A percentile compares a stretch with the other conserved stretches of the same genome.
These are phyloP conservation scores for Melocanna baccifera DNA, from an alignment of 176 grass and related monocot species.

Conservation along the genomic window DNA sequence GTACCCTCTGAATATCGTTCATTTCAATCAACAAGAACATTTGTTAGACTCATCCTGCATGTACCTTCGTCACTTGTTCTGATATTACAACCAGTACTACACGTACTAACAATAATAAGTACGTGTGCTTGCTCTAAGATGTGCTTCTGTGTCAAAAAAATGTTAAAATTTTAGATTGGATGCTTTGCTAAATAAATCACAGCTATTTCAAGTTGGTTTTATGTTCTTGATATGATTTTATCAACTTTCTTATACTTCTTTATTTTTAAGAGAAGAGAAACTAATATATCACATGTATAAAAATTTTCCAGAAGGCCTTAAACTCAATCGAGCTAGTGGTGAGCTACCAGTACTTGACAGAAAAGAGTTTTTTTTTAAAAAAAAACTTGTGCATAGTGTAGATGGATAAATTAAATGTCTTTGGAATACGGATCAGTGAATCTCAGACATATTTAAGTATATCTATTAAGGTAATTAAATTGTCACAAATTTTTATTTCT, in stretches of 20 bases:
- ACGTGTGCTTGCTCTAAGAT: not conserved
- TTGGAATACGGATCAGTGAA: not conserved
- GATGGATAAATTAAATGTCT: not conserved
- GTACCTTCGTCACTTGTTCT: not conserved
- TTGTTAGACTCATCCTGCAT: constrained; percentile 16
- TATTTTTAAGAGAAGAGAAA: not conserved
- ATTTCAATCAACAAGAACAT: constrained; percentile 31
- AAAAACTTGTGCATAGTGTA: not conserved
- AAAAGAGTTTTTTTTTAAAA: not conserved
- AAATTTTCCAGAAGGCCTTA: not conserved
- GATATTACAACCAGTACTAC: not conserved
- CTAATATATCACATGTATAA: constrained; percentile 18
- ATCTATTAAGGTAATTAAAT: not conserved
- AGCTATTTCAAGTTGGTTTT: not conserved
- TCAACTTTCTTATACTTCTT: not conserved
- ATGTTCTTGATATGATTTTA: not conserved
- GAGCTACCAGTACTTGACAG: not conserved
- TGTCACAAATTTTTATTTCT: not conserved
- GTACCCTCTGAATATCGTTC: constrained; percentile 71
- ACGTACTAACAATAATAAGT: not conserved
- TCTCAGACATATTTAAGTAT: not conserved
- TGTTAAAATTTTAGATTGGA: not conserved
- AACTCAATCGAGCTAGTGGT: not conserved
- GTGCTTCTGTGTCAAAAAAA: not conserved
- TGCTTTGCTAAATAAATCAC: not conserved